Evolutionary conservation across 1,284 basidiomycete genomes (phyloP).

Genomic region (Trichosporon asahii): DNA sequence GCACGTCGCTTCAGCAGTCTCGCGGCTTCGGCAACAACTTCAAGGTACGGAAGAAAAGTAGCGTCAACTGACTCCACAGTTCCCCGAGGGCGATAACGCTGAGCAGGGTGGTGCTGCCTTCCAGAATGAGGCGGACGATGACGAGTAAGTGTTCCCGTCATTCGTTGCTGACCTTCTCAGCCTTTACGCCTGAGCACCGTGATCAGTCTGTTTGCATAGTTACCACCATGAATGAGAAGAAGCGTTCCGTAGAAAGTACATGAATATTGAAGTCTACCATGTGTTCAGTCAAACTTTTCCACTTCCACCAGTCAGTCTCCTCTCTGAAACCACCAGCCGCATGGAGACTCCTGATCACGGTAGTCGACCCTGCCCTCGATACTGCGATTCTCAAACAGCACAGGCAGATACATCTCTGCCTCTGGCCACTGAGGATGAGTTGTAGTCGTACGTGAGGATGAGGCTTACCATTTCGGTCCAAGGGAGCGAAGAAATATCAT

Average conservation of each 20-base stretch:
- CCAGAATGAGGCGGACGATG: constrained; percentile 53
- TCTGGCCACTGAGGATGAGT: constrained; percentile 37
- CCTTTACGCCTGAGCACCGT: constrained; percentile 22
- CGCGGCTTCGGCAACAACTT: constrained; percentile 49
- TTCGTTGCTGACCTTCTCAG: background rate
- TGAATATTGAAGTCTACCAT: constrained; percentile 8
- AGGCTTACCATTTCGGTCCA: constrained; percentile 28
- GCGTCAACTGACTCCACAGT: constrained; percentile 58
- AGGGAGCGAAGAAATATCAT: constrained; percentile 25
- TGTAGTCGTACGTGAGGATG: background rate
- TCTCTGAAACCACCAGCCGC: background rate
- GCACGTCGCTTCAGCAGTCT: constrained; percentile 48
- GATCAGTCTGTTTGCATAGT: background rate
- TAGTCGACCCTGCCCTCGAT: background rate
- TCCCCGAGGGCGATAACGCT: constrained; percentile 71
- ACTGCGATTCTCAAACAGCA: constrained; percentile 22
- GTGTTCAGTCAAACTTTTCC: too few species aligned
- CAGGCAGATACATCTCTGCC: constrained; percentile 27
- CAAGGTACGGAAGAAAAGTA: constrained; percentile 28
- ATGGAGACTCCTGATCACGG: background rate
- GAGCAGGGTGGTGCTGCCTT: constrained; percentile 53
- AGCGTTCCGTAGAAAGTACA: constrained; percentile 9
- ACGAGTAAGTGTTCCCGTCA: constrained; percentile 32
- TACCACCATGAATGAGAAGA: constrained; percentile 2
- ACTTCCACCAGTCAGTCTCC: too few species aligned